Base-by-base conservation (phyloP, 257 asterid species). In the Solanum bulbocastanum region DNA sequence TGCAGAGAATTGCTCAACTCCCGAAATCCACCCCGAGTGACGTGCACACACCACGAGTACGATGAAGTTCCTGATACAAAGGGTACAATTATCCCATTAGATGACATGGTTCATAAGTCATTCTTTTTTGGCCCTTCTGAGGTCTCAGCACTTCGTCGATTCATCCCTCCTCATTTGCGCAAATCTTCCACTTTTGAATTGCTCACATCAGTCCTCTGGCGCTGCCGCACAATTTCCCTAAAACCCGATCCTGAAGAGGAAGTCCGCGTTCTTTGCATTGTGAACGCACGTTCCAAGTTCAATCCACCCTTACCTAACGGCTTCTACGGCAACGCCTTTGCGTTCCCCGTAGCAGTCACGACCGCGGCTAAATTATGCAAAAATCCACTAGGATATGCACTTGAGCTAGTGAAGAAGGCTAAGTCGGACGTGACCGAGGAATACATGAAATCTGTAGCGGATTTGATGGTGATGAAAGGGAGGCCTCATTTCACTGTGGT, bases 91-190 rank as follows among this genome's bases (percentile, higher is more conserved):
- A 87, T 92, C 86, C 95, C 96, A 1, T 90, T 91, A 44, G 93
- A 91, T 78, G 88, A 89, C 90, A 88, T 88, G 90, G 93, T 88
- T 13, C 91, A 89, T 27, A 92, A 89, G 32, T 90, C 95, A 5
- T 93, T 93, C 94, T 92, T 93, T 90, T 91, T 95, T 25, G 92
- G 94, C 8, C 72, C 92, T 15, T 22, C 84, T 3, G 93, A 95
- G 81, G 73, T 95, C 12, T 87, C 93, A 44, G 90, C 92, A 81
- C 93, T 94, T 49, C 94, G 94, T 30, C 84, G 72, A 46, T 83
- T 52, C 37, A 84, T 93, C 78, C 95, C 96, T 10, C 86, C 88
- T 8, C 87, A 86, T 65, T 90, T 93, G 79, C 90, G 78, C 35
- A 42, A 86, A 35, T 91, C 92, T 18, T 84, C 92, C 78, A 87